Conservation (phyloP, 148 eudicot genomes). For the Nepenthes gracilis region DNA sequence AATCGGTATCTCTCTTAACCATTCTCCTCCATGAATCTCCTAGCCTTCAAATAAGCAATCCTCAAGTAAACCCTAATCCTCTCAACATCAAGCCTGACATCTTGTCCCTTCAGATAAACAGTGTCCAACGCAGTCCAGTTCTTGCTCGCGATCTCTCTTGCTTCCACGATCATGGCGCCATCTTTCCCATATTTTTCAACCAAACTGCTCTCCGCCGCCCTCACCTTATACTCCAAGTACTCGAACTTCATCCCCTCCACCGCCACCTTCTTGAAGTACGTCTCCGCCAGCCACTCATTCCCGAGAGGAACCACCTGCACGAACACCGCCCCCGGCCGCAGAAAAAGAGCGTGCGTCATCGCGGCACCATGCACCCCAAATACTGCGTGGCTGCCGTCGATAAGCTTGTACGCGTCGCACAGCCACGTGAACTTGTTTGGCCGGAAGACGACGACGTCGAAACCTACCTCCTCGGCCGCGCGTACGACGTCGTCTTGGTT, state of each 20-base stretch:
- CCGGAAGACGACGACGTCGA: slow-evolving; percentile 31
- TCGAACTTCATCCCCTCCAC: slow-evolving; percentile 25
- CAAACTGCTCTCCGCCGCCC: slow-evolving; percentile 39
- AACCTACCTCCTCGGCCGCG: slow-evolving; percentile 35
- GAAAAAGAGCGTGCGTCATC: slow-evolving; percentile 36
- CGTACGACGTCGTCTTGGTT: slow-evolving; percentile 30
- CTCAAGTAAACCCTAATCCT: slow-evolving; percentile 27
- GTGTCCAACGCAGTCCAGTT: slow-evolving; percentile 31
- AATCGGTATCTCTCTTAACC: background rate
- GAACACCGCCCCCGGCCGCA: slow-evolving; percentile 34
- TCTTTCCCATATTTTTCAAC: slow-evolving; percentile 21
- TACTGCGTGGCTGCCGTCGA: slow-evolving; percentile 30
- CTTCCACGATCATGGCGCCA: slow-evolving; percentile 23
- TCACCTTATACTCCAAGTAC: slow-evolving; percentile 46
- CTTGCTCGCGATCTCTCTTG: slow-evolving; percentile 15
- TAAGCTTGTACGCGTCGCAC: slow-evolving; percentile 23
- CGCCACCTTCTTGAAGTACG: slow-evolving; percentile 31
- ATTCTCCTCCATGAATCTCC: slow-evolving; percentile 16
- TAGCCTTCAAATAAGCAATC: slow-evolving; percentile 31
- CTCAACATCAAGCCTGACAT: slow-evolving; percentile 22
- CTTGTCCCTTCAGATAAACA: slow-evolving; percentile 29
- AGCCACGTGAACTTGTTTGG: slow-evolving; percentile 26
- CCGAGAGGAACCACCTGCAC: slow-evolving; percentile 50
- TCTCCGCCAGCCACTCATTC: slow-evolving; percentile 29
- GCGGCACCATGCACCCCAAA: slow-evolving; percentile 54